Base-by-base conservation (phyloP, 805 yeast species). In the Yarrowia bubula region DNA sequence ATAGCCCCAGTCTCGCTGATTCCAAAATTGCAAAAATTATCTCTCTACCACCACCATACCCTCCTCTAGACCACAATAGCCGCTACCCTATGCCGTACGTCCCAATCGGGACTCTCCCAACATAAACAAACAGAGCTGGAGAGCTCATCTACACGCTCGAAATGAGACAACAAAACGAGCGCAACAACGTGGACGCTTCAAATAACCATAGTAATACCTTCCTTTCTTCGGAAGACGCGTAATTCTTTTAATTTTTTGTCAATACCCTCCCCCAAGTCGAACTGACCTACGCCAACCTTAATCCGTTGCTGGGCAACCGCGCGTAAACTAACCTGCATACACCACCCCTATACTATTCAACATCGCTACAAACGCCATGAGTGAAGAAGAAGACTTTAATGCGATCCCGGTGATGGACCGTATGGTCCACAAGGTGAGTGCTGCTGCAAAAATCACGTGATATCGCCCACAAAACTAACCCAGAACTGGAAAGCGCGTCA, bases 401-500 rank as follows among this genome's bases (percentile, higher is more conserved):
- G 71, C 80, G 6, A 77, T 91, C 48, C 86, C 96, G 1, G 73
- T 91, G 31, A 84, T 82, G 15, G 91, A 89, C 64, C 80, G 91
- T 62, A 76, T 89, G 61, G 77, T 75, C 8, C 92, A 89, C 73
- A 87, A 88, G 72, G 83, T 83, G 69, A 39, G 83, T 75, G 14
- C 17, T n/a, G 31, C 22, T 28, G 33, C 15, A 10, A 43, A 18
- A 62, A 17, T 33, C 63, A 50, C 62, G 55, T 66, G 44, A 15
- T 48, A 31, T 6, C 31, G n/a, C 31, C 43, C 32, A 6, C 13
- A 6, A 42, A 50, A 38, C 63, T 55, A 42, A 60, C 48, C 6
- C 67, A 78, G 79, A 68, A 77, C 6, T 95, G 98, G 98, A 92
- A 91, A 75, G 98, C 86, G 13, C 85, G 99, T 67, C 77, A 83